Base-by-base conservation (phyloP, 768 basidiomycete genomes). In the Kwoniella sp. region DNA sequence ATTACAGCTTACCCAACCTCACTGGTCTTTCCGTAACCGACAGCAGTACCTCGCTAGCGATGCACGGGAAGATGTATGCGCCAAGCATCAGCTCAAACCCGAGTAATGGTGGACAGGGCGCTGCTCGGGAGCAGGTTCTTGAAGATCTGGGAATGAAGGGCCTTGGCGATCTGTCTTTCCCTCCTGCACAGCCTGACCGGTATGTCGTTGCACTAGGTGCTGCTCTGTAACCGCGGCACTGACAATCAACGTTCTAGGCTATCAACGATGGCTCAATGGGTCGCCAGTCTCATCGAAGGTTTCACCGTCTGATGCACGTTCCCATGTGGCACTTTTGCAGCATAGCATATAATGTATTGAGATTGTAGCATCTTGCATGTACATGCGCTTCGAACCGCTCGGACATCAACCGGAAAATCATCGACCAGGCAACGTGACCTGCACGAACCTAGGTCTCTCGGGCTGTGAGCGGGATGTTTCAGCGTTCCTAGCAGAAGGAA, bases 61-160 rank as follows among this genome's bases (percentile, higher is more conserved):
- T 26, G 7, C 39, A 43, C 9, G 48, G 40, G 8, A 57, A 53
- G 32, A 47, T 50, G 8, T 56, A 62, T 25, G 41, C 58, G n/a
- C 45, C 48, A 2, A 58, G 56, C 45, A 56, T 62, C 2, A 44
- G 37, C 15, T 46, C 46, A 3, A 37, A 25, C 15, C 48, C 66
- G 2, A 62, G 56, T 46, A 37, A 43, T 25, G 53, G 56, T 17
- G 45, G 32, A 15, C 34, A 38, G 20, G 43, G 39, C 6, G 33
- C 37, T 5, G 27, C 41, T 12, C 46, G 52, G 34, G 53, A 63
- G 32, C 37, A 50, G 20, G 47, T 70, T 0, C 43, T 71, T 37
- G 67, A 69, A 14, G 70, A 71, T 34, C 9, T 69, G 51, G 67
- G 70, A 8, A 65, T 71, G 67, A 62, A 46, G 26, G 67, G 67